Percentiles rank a stretch among this genome's conserved stretches.
Conservation (phyloP, 768 basidiomycete species). For the Mycena latifolia region DNA sequence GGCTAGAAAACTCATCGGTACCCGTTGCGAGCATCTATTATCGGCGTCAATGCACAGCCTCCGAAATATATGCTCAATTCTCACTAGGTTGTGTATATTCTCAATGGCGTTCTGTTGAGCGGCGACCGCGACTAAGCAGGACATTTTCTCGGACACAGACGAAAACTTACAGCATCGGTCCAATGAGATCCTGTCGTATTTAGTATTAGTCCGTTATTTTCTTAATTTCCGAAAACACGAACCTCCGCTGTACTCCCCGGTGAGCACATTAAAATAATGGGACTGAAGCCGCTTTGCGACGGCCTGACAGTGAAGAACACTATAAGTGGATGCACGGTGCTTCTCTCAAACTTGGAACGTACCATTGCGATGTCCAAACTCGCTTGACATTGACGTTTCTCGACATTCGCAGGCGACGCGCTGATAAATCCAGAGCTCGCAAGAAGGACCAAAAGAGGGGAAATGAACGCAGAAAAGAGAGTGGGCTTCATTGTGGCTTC, state of each 20-base stretch:
- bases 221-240: slow-evolving; percentile 22
- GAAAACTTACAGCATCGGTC: slow-evolving; percentile 61
- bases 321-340: too few relatives aligned
- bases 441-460: slow-evolving; percentile 7
- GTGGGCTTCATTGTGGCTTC: neutral
- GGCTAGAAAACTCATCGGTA: slow-evolving; percentile 51
- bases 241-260: slow-evolving; percentile 60
- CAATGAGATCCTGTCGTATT: slow-evolving; percentile 48
- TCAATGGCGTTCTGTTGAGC: slow-evolving; percentile 64
- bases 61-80: neutral
- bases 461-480: slow-evolving; percentile 1
- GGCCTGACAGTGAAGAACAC: slow-evolving; percentile 34
- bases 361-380: slow-evolving; percentile 20
- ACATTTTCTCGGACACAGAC: neutral
- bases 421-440: slow-evolving; percentile 8
- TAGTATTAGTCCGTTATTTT: neutral
- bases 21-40: slow-evolving; percentile 60
- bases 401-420: slow-evolving; percentile 14
- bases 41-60: neutral
- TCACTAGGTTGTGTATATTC: slow-evolving; percentile 62
- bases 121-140: too few relatives aligned
- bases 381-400: slow-evolving; percentile 22
- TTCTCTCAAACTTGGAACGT: too few relatives aligned
- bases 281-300: slow-evolving; percentile 51
- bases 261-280: slow-evolving; percentile 54